phyloP scores from a whole-genome alignment of 306 rosid species.

The Cicer yamashitae region DNA sequence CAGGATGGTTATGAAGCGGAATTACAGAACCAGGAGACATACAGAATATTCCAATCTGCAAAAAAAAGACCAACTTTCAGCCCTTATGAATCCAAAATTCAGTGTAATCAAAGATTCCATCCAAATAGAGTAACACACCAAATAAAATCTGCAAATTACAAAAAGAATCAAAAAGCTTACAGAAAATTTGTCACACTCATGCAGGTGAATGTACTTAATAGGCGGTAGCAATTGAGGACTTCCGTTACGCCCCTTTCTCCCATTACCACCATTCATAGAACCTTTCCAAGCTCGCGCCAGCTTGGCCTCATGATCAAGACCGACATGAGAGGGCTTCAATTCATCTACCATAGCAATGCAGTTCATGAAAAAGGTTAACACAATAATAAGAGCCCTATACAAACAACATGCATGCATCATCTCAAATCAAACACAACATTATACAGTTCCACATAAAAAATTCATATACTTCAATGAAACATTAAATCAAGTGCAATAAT shows the following conservation, averaged over 20 bases:
- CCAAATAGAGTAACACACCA: not conserved
- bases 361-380: slow-evolving; percentile 22
- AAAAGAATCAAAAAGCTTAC: slow-evolving; percentile 42
- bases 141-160: not conserved
- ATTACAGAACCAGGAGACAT: slow-evolving; percentile 77
- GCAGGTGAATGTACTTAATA: slow-evolving; percentile 55
- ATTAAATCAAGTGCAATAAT: not conserved
- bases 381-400: slow-evolving; percentile 4
- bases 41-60: slow-evolving; percentile 89
- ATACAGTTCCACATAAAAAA: slow-evolving; percentile 12
- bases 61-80: slow-evolving; percentile 28
- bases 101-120: slow-evolving; percentile 22
- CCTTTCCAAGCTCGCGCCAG: slow-evolving; percentile 42
- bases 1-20: slow-evolving; percentile 92
- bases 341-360: slow-evolving; percentile 44
- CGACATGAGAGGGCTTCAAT: slow-evolving; percentile 56
- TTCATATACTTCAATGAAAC: not conserved
- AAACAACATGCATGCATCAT: slow-evolving; percentile 16
- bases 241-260: slow-evolving; percentile 42
- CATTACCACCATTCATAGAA: slow-evolving; percentile 46
- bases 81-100: slow-evolving; percentile 34
- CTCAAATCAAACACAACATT: slow-evolving; percentile 35
- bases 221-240: slow-evolving; percentile 43
- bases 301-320: slow-evolving; percentile 53
- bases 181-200: slow-evolving; percentile 56